Evolutionary conservation across 192 early-diverging fungal genomes (phyloP).

Genomic region (Gorgonomyces haynaldii): DNA sequence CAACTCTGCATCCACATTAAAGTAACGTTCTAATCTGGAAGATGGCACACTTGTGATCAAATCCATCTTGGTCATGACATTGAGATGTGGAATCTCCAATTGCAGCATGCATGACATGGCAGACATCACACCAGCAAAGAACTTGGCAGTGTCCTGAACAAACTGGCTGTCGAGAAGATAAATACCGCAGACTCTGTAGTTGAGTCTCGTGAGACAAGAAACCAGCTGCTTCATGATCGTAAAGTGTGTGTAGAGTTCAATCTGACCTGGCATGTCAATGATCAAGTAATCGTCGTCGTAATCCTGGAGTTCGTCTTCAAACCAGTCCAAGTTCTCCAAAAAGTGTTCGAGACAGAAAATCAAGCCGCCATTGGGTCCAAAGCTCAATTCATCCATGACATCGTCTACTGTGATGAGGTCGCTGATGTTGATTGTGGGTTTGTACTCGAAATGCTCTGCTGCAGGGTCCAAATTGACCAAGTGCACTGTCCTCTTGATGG

Average conservation of each 20-base stretch:
- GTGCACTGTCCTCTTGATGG: constrained; percentile 69
- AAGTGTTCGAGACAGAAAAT: constrained; percentile 96
- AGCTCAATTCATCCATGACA: constrained; percentile 93
- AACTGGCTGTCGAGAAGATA: constrained; percentile 92
- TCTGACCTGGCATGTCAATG: constrained; percentile 95
- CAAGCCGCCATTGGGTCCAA: constrained; percentile 94
- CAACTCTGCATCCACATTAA: constrained; percentile 81
- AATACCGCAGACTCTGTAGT: constrained; percentile 83
- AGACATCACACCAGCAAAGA: constrained; percentile 83
- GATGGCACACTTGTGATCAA: constrained; percentile 45
- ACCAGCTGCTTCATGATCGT: constrained; percentile 84
- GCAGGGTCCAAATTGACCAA: constrained; percentile 97
- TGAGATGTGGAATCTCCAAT: constrained; percentile 95
- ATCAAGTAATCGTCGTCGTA: constrained; percentile 96
- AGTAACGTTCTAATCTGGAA: constrained; percentile 45
- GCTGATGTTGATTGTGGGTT: constrained; percentile 75
- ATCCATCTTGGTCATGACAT: constrained; percentile 98
- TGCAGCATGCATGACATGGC: constrained; percentile 70
- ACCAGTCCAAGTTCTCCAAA: constrained; percentile 90
- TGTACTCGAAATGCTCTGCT: constrained; percentile 90
- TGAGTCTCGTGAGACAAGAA: constrained; percentile 50
- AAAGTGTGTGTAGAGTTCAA: constrained; percentile 97
- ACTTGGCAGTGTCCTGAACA: constrained; percentile 90
- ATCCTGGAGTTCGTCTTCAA: constrained; percentile 82
- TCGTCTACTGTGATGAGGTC: constrained; percentile 96